Evolutionary conservation across 371 early-diverging fungal species (phyloP), one percentile per base, ranked within the genome.

Genomic region (Mucor velutinosus): DNA sequence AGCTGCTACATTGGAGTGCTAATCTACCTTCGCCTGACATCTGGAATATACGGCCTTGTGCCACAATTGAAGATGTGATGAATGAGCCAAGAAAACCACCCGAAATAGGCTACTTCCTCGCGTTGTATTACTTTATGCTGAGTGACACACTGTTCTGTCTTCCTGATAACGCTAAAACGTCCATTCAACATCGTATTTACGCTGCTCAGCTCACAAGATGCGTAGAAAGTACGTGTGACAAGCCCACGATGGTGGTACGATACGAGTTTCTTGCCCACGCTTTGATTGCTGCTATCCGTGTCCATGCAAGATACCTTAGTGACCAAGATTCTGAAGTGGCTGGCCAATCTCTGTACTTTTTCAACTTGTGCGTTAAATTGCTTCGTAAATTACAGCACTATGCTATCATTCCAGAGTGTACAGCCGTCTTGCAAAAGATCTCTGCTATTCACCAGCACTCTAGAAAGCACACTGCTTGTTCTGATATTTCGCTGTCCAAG

Each of bases 251-350:
- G 7, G 49, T 69, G 6, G 25, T 51, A 12, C 65, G 45, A 0
- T 68, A 65, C 55, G 69, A 72, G 59, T 57, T 65, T 21, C 4
- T 72, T 17, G 65, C 37, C 15, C 62, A 65, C 62, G 53, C 59
- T 21, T 14, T 65, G 1, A 62, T 62, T 23, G 15, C 65, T 39
- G 62, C 73, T 27, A 39, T 65, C 21, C 65, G 65, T 10, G 55
- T 65, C 7, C 65, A 72, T 35, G 41, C 33, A 14, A 17, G 39
- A 7, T 63, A 58, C 37, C 11, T 69, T 0, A 51, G 57, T 39
- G 53, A 65, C 23, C 47, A 27, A 0, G 62, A 70, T 27, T 25
- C 60, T 8, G 49, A 25, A 6, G 17, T 70, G 4, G 47, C 58
- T 33, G 58, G 47, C 7, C 66, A 70, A 57, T 70, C 70, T 12